Evolutionary conservation across 2,329 filamentous ascomycete genomes (phyloP), one percentile per base, ranked within the genome.

Genomic region (Botrytis pseudocinerea): DNA sequence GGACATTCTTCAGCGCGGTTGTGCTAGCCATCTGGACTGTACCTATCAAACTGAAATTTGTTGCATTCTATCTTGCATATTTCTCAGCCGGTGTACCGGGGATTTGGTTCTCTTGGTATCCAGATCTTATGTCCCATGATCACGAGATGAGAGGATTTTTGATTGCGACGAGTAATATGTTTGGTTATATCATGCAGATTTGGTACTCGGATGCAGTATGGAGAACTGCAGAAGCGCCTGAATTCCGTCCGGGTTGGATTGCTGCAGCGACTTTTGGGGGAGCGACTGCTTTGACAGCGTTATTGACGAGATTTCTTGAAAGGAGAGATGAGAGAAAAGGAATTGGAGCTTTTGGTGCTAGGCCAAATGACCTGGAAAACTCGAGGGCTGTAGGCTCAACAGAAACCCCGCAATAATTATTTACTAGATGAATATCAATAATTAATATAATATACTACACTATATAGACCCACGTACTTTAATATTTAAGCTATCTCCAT

Each of bases 1-100:
- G 73, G 14, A 76, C 75, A 6, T 35, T 78, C 8, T 81, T 82
- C 54, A 75, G 78, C 4, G 74, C 74, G 12, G 76, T 82, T 32
- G 77, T 81, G 4, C 54, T 76, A 3, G 66, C 69, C 1, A 51
- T 72, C 3, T 75, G 75, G 75, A 74, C 44, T n/a, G 74, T 76
- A 2, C 75, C 75, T 3, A 22, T 69, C 22, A 63, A 65, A 3
- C 22, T 69, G 9, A 70, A 66, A 10, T 76, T 68, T 32, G 64
- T 66, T 22, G 75, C 70, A 5, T 76, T 70, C 35, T 76, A 75
- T 54, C 51, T 75, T 18, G 65, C 69, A 20, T 76, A 70, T 40
- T 70, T 69, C 48, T 63, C 44, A 12, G 71, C 74, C 12, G 75
- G 75, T 25, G 75, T 76, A 5, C 75, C 75, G 12, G 74, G 74